These are phyloP conservation scores for Myxozyma geophila DNA, from an alignment of 805 yeast genomes.

Conservation along the genomic window DNA sequence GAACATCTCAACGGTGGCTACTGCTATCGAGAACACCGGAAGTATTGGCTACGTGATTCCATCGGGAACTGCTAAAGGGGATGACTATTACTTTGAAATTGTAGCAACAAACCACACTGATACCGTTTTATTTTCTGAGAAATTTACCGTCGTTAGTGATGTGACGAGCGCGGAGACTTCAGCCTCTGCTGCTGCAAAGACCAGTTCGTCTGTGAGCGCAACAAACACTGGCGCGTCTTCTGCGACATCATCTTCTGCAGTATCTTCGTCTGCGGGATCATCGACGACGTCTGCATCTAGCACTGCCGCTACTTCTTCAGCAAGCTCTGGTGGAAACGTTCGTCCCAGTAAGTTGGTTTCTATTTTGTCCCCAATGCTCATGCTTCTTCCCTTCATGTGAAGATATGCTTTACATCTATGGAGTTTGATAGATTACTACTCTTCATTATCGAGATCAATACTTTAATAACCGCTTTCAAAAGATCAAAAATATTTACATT, in stretches of 20 bases:
- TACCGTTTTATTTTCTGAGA: not conserved
- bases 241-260: not conserved
- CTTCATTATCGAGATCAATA: not conserved
- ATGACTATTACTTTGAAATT: constrained; percentile 4
- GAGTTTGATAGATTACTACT: not conserved
- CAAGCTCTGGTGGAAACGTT: not conserved
- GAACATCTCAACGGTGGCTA: constrained; percentile 8
- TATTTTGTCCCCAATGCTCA: not conserved
- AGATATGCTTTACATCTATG: not conserved
- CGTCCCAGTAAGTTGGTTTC: not conserved
- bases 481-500: not conserved
- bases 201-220: not conserved
- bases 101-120: not conserved
- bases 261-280: not conserved
- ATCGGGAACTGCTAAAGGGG: constrained; percentile 2
- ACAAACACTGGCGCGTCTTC: not conserved
- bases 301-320: not conserved
- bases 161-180: constrained; percentile 7
- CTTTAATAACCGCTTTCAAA: not conserved
- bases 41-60: constrained; percentile 10
- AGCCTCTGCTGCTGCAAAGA: constrained; percentile 11
- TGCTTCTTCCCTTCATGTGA: not conserved
- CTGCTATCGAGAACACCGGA: constrained; percentile 10
- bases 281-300: not conserved
- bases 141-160: constrained; percentile 2